Conservation (phyloP, 2,329 filamentous ascomycete genomes). For the Knufia petricola region DNA sequence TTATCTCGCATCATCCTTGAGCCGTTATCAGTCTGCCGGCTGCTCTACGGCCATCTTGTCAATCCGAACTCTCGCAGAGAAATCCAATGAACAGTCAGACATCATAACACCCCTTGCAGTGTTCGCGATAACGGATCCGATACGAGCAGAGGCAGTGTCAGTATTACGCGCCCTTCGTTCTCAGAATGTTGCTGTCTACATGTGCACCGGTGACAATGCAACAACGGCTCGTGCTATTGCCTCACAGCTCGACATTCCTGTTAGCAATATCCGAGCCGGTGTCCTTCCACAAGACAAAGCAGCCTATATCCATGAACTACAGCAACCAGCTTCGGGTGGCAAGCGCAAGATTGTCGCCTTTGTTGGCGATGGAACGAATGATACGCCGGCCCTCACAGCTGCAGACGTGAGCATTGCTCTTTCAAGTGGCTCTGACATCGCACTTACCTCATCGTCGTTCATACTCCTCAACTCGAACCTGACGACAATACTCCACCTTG, state of each 20-base stretch:
- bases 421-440: conserved; percentile 71
- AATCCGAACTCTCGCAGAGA: conserved; percentile 26
- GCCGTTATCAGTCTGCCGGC: conserved; percentile 32
- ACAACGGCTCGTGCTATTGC: conserved; percentile 76
- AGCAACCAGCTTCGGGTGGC: conserved; percentile 19
- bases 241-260: conserved; percentile 61
- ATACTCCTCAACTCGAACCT: conserved; percentile 66
- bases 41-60: conserved; percentile 39
- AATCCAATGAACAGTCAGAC: neutral
- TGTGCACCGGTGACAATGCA: conserved; percentile 87
- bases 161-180: conserved; percentile 57
- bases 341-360: conserved; percentile 59
- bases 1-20: conserved; percentile 28
- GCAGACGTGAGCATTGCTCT: conserved; percentile 79
- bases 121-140: conserved; percentile 70
- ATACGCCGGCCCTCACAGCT: conserved; percentile 67
- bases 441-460: conserved; percentile 71
- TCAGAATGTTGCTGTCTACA: conserved; percentile 63
- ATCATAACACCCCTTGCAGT: conserved; percentile 47
- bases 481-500: conserved; percentile 59
- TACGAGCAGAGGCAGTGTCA: conserved; percentile 60
- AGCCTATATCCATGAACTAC: conserved; percentile 32
- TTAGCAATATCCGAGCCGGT: conserved; percentile 69
- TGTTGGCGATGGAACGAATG: conserved; percentile 81
- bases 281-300: conserved; percentile 75